These are phyloP conservation scores for Huntiella omanensis DNA, from an alignment of 2,329 filamentous ascomycete species.

Conservation along the genomic window DNA sequence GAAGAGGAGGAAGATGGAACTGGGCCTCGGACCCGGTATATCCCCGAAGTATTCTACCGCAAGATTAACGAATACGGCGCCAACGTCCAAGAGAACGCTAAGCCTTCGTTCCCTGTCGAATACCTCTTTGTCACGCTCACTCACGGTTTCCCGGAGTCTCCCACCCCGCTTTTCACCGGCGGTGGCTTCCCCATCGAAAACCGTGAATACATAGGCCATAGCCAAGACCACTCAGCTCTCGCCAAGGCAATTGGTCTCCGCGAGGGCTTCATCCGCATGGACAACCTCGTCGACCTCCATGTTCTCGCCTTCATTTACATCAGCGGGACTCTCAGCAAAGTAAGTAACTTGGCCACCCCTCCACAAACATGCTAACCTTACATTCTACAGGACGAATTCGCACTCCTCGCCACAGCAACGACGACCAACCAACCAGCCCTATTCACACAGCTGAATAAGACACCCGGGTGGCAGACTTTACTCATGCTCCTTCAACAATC, in stretches of 20 bases:
- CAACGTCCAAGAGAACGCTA: constrained; percentile 93
- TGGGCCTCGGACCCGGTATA: constrained; percentile 51
- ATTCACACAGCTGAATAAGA: constrained; percentile 66
- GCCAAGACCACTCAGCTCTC: constrained; percentile 56
- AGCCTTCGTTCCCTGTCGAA: constrained; percentile 88
- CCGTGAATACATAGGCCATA: constrained; percentile 66
- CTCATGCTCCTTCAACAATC: constrained; percentile 86
- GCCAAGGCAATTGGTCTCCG: constrained; percentile 41
- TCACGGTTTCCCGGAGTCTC: constrained; percentile 75
- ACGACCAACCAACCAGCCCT: constrained; percentile 64
- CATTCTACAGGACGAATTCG: constrained; percentile 58
- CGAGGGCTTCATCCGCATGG: constrained; percentile 38
- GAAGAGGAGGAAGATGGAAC: constrained; percentile 53
- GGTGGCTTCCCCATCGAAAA: constrained; percentile 80
- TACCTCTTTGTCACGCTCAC: constrained; percentile 92
- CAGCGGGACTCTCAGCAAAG: constrained; percentile 70
- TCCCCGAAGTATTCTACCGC: constrained; percentile 93
- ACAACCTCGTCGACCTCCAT: constrained; percentile 80
- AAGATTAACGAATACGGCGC: constrained; percentile 91
- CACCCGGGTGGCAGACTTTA: constrained; percentile 83
- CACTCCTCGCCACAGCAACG: constrained; percentile 69
- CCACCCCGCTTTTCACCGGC: constrained; percentile 57
- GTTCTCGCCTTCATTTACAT: constrained; percentile 71
- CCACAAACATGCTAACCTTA: not conserved
- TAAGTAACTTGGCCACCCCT: constrained; percentile 20